Base-by-base conservation (phyloP, 2,329 filamentous ascomycete species). In the Ascochyta pisi region DNA sequence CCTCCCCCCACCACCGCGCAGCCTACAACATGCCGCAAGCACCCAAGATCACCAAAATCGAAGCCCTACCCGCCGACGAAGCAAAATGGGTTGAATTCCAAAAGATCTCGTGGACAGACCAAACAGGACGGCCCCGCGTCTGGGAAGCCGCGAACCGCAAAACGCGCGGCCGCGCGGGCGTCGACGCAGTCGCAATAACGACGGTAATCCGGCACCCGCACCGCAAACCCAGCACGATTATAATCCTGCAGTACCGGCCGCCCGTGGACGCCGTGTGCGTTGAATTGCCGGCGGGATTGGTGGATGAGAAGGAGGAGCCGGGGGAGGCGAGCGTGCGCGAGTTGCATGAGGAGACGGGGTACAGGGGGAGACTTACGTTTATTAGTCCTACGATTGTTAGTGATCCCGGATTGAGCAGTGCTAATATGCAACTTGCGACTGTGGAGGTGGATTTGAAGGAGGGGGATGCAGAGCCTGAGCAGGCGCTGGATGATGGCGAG, bases 311-410 rank as follows among this genome's bases (percentile, higher is more conserved):
- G 13, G 85, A 87, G 67, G 80, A 79, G 1, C 81, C 84, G 2
- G 79, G 82, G 64, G 78, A 83, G 42, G 84, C 83, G 42, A 82
- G 82, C 12, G 73, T 86, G 10, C 77, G 85, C 16, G 85, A 87
- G 71, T 73, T 87, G 38, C 84, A 79, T 60, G 85, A 88, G 71
- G 85, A 87, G 70, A 87, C 85, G 1, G 85, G 85, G 19, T 87
- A 86, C 66, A 79, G 86, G 62, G 87, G 83, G 41, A 70, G 73
- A 60, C 63, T 79, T 58, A 60, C 72, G 19, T 75, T 77, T 70
- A 84, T 82, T n/a, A 85, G 84, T 34, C 86, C 87, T 7, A 81
- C 87, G 48, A 88, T 90, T 78, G 88, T 86, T 52, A 85, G 86
- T 64, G 88, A 87, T 70, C 84, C 84, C 1, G 84, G 84, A 23